A percentile compares a stretch with the other conserved stretches of the same genome.
Conservation (phyloP, 371 early-diverging fungal species). For the Mortierella sp. region DNA sequence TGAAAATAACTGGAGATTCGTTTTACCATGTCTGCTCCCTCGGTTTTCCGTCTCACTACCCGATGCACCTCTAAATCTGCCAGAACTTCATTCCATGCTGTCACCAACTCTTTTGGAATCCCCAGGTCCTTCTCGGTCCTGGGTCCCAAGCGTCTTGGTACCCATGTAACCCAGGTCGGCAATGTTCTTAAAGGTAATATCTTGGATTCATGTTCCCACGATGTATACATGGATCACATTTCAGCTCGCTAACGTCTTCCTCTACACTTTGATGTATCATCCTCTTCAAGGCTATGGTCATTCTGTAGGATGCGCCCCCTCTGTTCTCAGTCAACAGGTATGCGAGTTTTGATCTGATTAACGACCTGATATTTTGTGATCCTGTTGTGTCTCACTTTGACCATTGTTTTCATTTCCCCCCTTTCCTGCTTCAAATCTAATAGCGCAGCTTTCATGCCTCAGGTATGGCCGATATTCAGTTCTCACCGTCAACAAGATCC, state of each 20-base stretch:
- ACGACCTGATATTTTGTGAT: neutral
- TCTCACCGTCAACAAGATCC: neutral
- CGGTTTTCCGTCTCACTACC: slow-evolving; percentile 35
- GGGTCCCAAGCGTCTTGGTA: slow-evolving; percentile 27
- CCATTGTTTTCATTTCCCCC: neutral
- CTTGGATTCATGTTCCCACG: neutral
- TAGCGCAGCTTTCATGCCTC: slow-evolving; percentile 54
- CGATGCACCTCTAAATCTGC: slow-evolving; percentile 33
- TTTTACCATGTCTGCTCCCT: slow-evolving; percentile 30
- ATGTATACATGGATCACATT: neutral
- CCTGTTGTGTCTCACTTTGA: neutral
- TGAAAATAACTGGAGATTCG: no score
- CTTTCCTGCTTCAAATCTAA: neutral
- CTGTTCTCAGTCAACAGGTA: slow-evolving; percentile 51
- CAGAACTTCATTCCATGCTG: slow-evolving; percentile 5
- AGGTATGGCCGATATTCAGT: slow-evolving; percentile 7
- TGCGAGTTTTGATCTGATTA: neutral
- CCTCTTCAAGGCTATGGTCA: slow-evolving; percentile 29
- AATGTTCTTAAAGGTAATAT: slow-evolving; percentile 34
- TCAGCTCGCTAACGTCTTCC: neutral
- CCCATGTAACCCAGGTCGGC: slow-evolving; percentile 21
- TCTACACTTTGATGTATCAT: neutral
- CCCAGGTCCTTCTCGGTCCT: slow-evolving; percentile 49
- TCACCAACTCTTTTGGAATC: slow-evolving; percentile 15
- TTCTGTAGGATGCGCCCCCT: slow-evolving; percentile 46